phyloP scores from a whole-genome alignment of 441 rosid genomes.

The Theobroma grandiflorum region DNA sequence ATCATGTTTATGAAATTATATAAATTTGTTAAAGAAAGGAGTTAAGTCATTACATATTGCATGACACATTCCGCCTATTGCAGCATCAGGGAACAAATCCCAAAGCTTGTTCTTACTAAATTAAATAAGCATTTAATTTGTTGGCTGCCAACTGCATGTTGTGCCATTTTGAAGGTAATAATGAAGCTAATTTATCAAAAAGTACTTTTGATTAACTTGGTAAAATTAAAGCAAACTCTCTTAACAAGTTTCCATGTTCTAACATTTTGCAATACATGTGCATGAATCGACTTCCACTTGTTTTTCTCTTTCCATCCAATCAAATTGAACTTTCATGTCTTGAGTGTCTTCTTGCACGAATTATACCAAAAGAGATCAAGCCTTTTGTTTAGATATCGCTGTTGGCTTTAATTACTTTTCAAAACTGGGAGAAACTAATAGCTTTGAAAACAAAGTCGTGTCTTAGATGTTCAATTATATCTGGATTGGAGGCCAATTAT shows the following conservation, averaged over 20 bases:
- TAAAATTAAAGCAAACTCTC: background rate
- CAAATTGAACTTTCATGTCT: background rate
- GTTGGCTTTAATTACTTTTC: background rate
- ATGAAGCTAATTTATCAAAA: background rate
- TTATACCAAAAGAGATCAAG: background rate
- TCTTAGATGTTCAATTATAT: background rate
- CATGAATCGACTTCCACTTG: background rate
- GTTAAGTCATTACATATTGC: background rate
- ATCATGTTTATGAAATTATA: background rate
- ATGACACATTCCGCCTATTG: background rate
- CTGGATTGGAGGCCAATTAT: background rate
- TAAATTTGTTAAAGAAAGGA: background rate
- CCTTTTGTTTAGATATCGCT: background rate
- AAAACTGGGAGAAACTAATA: background rate
- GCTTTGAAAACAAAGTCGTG: background rate
- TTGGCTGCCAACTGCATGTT: background rate
- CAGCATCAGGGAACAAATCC: background rate
- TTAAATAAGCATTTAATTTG: background rate
- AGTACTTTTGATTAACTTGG: background rate
- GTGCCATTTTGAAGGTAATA: background rate
- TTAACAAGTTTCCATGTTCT: background rate
- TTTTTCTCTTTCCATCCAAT: background rate
- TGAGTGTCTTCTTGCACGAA: background rate
- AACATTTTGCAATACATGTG: background rate
- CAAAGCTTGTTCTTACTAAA: background rate